Conservation (phyloP, 805 yeast genomes). For the Tetrapisispora pingtungensis region DNA sequence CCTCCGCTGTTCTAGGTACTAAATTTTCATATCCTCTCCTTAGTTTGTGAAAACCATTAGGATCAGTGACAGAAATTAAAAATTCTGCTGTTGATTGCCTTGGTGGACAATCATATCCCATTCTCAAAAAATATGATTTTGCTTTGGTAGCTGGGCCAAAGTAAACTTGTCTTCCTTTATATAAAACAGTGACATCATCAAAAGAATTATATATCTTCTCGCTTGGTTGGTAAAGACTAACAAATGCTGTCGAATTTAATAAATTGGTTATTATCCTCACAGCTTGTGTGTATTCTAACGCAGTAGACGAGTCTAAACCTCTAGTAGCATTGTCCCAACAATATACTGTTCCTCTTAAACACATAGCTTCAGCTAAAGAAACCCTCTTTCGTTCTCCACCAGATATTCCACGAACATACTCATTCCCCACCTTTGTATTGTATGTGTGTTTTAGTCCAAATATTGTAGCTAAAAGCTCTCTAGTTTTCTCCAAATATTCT, state of each 20-base stretch:
- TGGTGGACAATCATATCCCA: conserved; percentile 50
- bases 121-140: conserved; percentile 39
- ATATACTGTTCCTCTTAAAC: conserved; percentile 45
- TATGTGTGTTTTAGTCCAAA: conserved; percentile 52
- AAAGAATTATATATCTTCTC: conserved; percentile 45
- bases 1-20: conserved; percentile 50
- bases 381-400: conserved; percentile 71
- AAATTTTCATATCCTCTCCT: conserved; percentile 37
- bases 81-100: conserved; percentile 56
- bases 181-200: conserved; percentile 44
- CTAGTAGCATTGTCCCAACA: conserved; percentile 72
- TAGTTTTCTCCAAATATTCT: conserved; percentile 32
- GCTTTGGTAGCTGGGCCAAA: conserved; percentile 44
- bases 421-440: conserved; percentile 58
- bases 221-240: conserved; percentile 52
- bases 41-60: conserved; percentile 33
- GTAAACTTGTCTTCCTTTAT: conserved; percentile 45
- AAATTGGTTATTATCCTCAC: conserved; percentile 45
- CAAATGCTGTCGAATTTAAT: conserved; percentile 42
- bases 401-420: conserved; percentile 57
- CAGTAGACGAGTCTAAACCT: conserved; percentile 71
- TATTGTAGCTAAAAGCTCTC: conserved; percentile 35
- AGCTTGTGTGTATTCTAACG: conserved; percentile 54
- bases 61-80: conserved; percentile 51
- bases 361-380: conserved; percentile 51